These are phyloP conservation scores for Isabelozyma heimii DNA, from an alignment of 805 yeast species.

Conservation along the genomic window DNA sequence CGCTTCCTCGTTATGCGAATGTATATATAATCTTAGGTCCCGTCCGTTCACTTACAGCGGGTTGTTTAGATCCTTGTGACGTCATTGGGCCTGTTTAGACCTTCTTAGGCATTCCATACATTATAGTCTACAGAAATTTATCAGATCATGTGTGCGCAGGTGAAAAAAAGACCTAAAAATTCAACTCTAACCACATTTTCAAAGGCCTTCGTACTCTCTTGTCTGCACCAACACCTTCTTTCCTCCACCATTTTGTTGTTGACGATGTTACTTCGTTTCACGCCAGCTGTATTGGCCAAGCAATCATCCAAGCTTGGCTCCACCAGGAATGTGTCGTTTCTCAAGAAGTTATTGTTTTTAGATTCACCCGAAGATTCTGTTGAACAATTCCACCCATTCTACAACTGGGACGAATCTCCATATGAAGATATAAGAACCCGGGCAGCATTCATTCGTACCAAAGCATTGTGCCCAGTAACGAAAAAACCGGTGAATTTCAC, in stretches of 20 bases:
- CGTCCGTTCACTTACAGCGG: too few species aligned
- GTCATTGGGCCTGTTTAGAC: too few species aligned
- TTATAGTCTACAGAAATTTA: too few species aligned
- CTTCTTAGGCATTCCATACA: too few species aligned
- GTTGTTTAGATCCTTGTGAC: too few species aligned
- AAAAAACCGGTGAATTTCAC: conserved; percentile 74
- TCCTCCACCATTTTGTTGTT: background rate
- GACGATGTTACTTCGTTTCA: background rate
- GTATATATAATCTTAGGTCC: too few species aligned
- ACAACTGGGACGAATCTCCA: conserved; percentile 92
- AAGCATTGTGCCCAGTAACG: conserved; percentile 90
- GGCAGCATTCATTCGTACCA: conserved; percentile 85
- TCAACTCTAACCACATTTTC: background rate
- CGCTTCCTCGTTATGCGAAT: too few species aligned
- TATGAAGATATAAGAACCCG: conserved; percentile 82
- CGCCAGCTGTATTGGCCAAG: background rate
- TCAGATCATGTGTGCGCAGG: background rate
- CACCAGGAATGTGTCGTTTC: conserved; percentile 30
- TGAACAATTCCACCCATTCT: conserved; percentile 25
- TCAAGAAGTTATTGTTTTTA: conserved; percentile 36
- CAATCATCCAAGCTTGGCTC: conserved; percentile 1
- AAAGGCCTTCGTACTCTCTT: background rate
- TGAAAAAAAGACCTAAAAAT: background rate
- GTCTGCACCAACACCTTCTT: background rate
- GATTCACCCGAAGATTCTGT: conserved; percentile 27